phyloP scores from a whole-genome alignment of 129 eudicot species.

The Lactuca saligna region DNA sequence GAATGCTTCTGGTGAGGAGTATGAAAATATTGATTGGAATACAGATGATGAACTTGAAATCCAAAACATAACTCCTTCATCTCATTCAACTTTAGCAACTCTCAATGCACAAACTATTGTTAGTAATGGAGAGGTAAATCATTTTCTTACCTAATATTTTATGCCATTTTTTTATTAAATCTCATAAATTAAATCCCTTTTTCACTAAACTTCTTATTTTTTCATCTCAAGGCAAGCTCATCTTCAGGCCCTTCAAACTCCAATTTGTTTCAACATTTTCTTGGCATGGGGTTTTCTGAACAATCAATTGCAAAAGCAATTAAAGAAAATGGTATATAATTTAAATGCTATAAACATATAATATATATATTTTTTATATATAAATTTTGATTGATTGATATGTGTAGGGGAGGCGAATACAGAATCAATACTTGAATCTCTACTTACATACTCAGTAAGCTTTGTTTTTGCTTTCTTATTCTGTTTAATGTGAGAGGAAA shows the following conservation, averaged over 20 bases:
- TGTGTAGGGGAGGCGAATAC: slow-evolving; percentile 61
- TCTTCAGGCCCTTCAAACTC: slow-evolving; percentile 48
- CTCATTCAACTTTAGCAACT: slow-evolving; percentile 34
- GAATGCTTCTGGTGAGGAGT: slow-evolving; percentile 54
- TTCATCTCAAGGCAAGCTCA: slow-evolving; percentile 50
- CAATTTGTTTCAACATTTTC: slow-evolving; percentile 47
- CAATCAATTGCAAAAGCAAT: slow-evolving; percentile 57
- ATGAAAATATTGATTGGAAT: slow-evolving; percentile 61
- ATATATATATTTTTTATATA: too few relatives aligned
- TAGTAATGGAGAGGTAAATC: slow-evolving; percentile 51
- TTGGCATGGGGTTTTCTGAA: slow-evolving; percentile 68
- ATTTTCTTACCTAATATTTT: not conserved
- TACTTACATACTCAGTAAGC: slow-evolving; percentile 67
- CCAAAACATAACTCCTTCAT: slow-evolving; percentile 36
- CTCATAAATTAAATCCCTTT: not conserved
- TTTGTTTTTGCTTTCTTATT: too few relatives aligned
- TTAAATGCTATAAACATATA: too few relatives aligned
- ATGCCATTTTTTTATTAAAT: too few relatives aligned
- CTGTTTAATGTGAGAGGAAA: too few relatives aligned
- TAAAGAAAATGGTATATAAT: slow-evolving; percentile 61
- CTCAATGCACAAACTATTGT: slow-evolving; percentile 31
- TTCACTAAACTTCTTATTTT: too few relatives aligned
- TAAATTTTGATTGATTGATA: slow-evolving; percentile 4
- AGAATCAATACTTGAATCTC: slow-evolving; percentile 52
- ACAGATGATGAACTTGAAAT: slow-evolving; percentile 76